Base-by-base conservation (phyloP, 805 yeast genomes). In the Maudiozyma saulgeensis region DNA sequence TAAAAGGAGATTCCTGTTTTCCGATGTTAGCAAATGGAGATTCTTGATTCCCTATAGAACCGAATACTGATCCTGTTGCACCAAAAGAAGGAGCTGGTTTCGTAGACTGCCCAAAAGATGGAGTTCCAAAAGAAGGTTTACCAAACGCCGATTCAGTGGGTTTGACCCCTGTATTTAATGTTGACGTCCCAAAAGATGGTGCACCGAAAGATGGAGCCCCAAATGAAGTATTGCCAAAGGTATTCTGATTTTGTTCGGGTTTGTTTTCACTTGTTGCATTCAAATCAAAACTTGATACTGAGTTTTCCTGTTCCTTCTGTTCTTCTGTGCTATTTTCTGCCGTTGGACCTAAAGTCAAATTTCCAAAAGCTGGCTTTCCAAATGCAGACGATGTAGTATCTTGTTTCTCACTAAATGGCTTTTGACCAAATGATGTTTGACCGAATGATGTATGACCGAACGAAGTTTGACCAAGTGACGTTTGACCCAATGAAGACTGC, bases 391-490 rank as follows among this genome's bases (percentile, higher is more conserved):
- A 28, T 2, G 12, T 19, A 26, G 28, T 26, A 2, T 26, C 32
- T 8, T 28, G 32, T 28, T 8, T 28, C 12, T 28, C 32, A 28
- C 5, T 26, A 26, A 6, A 5, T 26, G 28, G 28, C 28, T 26
- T 26, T 26, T 26, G 28, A 26, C 32, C 26, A n/a, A 60, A 28
- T 4, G 38, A 35, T 3, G 18, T 28, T 28, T 28, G 32, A 28
- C 32, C 26, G 12, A 60, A 28, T 15, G 38, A 35, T 3, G 18
- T 35, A 2, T 35, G 38, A 35, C 16, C 28, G 12, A 60, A 61
- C 0, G 61, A 45, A 9, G 68, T 48, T 16, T 62, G 48, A 13
- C 67, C 68, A 44, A 61, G 61, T 1, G 60, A 44, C 8, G 67
- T 50, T 26, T 53, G 41, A 38, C 25, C 25, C 3, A 19, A 18